A percentile compares a stretch with the other conserved stretches of the same genome.
Conservation (phyloP, 257 asterid genomes). For the Nicotiana paniculata region DNA sequence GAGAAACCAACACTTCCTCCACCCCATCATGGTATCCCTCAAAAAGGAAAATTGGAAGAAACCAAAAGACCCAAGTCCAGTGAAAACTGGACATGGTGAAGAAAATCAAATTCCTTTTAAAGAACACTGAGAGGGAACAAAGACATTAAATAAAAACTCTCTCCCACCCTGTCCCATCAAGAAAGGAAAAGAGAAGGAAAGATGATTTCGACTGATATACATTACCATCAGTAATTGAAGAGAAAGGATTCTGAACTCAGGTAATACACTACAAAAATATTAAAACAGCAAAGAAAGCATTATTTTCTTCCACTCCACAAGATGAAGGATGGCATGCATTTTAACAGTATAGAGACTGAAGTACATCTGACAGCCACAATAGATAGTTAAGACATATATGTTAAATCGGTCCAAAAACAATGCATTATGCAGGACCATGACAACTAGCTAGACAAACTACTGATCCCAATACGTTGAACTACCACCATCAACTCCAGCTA, state of each 20-base stretch:
- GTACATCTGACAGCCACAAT: not conserved
- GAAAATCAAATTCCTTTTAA: not conserved
- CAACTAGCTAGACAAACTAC: not conserved
- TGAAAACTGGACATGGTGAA: not conserved
- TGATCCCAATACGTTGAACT: not conserved
- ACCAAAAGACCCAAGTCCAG: not conserved
- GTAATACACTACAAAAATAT: not conserved
- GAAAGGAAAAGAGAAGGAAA: not conserved
- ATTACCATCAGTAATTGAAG: not conserved
- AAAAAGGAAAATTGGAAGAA: not conserved
- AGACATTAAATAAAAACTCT: not conserved
- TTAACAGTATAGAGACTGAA: not conserved
- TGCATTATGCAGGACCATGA: not conserved
- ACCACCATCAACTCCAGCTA: not conserved
- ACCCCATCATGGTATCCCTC: not conserved
- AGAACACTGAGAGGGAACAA: not conserved
- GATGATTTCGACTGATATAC: not conserved
- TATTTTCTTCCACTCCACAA: not conserved
- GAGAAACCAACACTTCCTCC: not conserved
- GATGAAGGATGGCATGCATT: not conserved
- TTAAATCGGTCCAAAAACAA: not conserved
- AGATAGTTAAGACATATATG: not conserved
- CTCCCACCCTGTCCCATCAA: not conserved
- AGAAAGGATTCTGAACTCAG: not conserved
- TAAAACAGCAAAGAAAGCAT: not conserved